Evolutionary conservation across 768 basidiomycete genomes (phyloP).

Genomic region (Pholiota conissans): DNA sequence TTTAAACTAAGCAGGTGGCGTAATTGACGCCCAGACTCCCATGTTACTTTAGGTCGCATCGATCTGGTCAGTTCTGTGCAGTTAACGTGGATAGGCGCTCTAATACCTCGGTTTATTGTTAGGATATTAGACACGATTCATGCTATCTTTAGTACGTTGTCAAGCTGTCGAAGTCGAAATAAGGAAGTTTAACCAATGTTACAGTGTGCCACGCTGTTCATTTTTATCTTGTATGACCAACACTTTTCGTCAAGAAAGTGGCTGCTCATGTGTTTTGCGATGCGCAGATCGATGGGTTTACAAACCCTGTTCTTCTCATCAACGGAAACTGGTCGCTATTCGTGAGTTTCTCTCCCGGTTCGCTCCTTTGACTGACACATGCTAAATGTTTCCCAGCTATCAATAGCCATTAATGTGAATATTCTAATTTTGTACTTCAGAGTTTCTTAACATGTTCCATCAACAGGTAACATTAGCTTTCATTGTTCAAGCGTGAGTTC

Average conservation of each 20-base stretch:
- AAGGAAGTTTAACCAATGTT: neutral
- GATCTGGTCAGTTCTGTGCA: slow-evolving; percentile 29
- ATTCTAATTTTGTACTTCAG: neutral
- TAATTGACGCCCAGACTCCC: neutral
- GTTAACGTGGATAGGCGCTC: neutral
- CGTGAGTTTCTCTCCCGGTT: neutral
- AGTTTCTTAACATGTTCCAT: too few relatives aligned
- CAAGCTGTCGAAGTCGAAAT: neutral
- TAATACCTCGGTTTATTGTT: neutral
- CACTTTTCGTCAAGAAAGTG: neutral
- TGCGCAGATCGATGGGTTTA: slow-evolving; percentile 38
- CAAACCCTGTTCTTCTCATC: slow-evolving; percentile 24
- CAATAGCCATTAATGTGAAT: slow-evolving; percentile 38
- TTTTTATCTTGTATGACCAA: slow-evolving; percentile 38
- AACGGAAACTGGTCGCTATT: slow-evolving; percentile 37
- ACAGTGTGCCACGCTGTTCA: slow-evolving; percentile 44
- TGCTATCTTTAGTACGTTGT: slow-evolving; percentile 36
- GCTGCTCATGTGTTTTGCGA: neutral
- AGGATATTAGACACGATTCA: slow-evolving; percentile 44
- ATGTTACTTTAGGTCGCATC: slow-evolving; percentile 27
- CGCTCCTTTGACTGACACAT: neutral
- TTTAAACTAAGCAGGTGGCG: neutral
- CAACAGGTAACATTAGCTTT: slow-evolving; percentile 42
- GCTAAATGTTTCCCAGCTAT: slow-evolving; percentile 23
- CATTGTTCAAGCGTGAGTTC: slow-evolving; percentile 39